Evolutionary conservation across 208 protist genomes (phyloP).

Genomic region (Strigomonas galati): DNA sequence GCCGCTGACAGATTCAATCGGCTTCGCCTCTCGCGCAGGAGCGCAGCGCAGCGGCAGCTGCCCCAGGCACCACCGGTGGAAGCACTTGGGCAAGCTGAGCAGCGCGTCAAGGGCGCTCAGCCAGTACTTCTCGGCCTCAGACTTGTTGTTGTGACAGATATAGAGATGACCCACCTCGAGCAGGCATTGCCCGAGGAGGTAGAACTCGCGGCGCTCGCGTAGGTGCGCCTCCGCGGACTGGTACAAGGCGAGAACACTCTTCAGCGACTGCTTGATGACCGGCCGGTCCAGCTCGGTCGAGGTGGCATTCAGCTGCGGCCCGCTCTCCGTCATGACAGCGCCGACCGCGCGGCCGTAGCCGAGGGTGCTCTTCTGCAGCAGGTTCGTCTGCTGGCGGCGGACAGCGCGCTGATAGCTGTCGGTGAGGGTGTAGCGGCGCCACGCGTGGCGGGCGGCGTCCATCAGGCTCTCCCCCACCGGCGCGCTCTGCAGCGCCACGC

Average conservation of each 20-base stretch:
- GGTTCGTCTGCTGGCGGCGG: not conserved
- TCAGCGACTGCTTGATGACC: slow-evolving; percentile 18
- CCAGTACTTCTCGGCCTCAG: slow-evolving; percentile 62
- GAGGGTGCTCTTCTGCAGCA: slow-evolving; percentile 3
- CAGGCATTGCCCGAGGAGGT: slow-evolving; percentile 63
- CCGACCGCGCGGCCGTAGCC: slow-evolving; percentile 3
- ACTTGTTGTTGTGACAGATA: slow-evolving; percentile 29
- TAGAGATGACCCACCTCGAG: slow-evolving; percentile 61
- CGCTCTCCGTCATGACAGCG: not conserved
- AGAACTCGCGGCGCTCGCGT: slow-evolving; percentile 49
- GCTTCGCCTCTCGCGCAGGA: not conserved
- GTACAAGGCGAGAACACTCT: slow-evolving; percentile 38
- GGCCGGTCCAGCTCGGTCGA: not conserved
- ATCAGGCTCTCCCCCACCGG: slow-evolving; percentile 42
- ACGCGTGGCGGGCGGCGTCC: slow-evolving; percentile 28
- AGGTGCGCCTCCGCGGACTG: slow-evolving; percentile 39
- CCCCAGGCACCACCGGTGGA: slow-evolving; percentile 44
- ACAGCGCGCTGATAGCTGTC: slow-evolving; percentile 27
- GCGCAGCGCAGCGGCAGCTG: slow-evolving; percentile 12
- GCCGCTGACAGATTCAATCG: slow-evolving; percentile 12
- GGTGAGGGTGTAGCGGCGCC: slow-evolving; percentile 40
- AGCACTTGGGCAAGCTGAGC: slow-evolving; percentile 45
- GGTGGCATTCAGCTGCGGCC: not conserved
- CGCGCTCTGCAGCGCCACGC: slow-evolving; percentile 26
- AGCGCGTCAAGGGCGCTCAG: slow-evolving; percentile 64